phyloP scores from a whole-genome alignment of 441 rosid genomes.

The Eruca vesicaria region DNA sequence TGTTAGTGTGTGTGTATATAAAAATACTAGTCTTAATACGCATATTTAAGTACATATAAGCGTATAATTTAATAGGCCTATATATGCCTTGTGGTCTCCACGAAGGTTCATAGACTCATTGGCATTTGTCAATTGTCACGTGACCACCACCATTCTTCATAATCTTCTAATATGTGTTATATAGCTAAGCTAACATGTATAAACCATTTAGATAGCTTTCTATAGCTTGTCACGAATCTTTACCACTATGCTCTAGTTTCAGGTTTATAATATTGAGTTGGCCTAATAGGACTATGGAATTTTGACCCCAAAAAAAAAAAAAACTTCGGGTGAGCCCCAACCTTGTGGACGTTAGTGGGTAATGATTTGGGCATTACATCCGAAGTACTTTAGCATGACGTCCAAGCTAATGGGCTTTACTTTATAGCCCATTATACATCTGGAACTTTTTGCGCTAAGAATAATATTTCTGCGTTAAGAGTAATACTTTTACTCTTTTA shows the following conservation, averaged over 20 bases:
- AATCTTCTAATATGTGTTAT: background rate
- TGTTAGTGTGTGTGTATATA: slow-evolving; percentile 1
- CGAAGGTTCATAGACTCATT: slow-evolving; percentile 25
- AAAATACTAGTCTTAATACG: slow-evolving; percentile 16
- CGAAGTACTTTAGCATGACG: background rate
- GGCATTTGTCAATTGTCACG: slow-evolving; percentile 32
- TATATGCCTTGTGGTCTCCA: slow-evolving; percentile 35
- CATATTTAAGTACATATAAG: slow-evolving; percentile 13
- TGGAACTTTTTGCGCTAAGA: background rate
- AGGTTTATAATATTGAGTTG: background rate
- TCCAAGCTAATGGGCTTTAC: background rate
- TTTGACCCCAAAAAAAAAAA: background rate
- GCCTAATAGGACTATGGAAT: background rate
- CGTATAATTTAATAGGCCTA: slow-evolving; percentile 33
- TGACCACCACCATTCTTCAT: slow-evolving; percentile 29
- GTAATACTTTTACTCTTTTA: background rate
- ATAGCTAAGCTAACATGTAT: slow-evolving; percentile 22
- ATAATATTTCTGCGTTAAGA: background rate
- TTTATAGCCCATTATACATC: background rate
- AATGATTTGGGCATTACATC: background rate
- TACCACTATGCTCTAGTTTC: background rate
- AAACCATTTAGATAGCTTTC: background rate
- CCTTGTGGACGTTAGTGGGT: background rate
- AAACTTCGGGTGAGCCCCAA: background rate
- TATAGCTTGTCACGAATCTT: background rate